Evolutionary conservation across 2,329 filamentous ascomycete genomes (phyloP), one percentile per base, ranked within the genome.

Genomic region (Akanthomyces muscarius): DNA sequence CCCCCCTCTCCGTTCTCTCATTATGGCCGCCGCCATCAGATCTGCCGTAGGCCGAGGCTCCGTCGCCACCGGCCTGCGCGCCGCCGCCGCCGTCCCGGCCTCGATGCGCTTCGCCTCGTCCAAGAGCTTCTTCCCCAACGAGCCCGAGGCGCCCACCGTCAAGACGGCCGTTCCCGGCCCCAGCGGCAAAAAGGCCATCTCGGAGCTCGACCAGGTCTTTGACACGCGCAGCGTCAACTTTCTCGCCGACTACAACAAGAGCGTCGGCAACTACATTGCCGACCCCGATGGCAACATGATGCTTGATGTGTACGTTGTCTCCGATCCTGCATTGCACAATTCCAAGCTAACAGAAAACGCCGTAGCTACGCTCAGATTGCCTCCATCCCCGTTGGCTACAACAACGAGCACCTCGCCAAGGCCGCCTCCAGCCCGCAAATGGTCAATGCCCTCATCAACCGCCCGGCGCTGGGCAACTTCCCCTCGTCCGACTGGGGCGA

Each of bases 361-460:
- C 25, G 28, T 68, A 89, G 88, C 64, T 94, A 94, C 73, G 90
- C 92, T 58, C 92, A 97, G 78, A 97, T 97, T 72, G 92, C 92
- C 66, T 96, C 91, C 48, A 97, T 97, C 70, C 90, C 92, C 4
- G 83, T 97, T 52, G 92, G 92, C 65, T 97, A 97, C 84, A 96
- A 94, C 83, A 97, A 97, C 80, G 88, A 91, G 7, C 78, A 83
- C 67, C 84, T 97, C 66, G 80, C 85, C 68, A 81, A 86, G 70
- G 87, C 88, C 41, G 90, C 91, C 30, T 83, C 84, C 65, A 89
- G 88, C 62, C 87, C 88, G 28, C 89, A 93, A 71, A 96, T 96
- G 91, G 80, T 86, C 71, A 87, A 82, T 64, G 86, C 90, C 63
- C 79, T 97, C 70, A 90, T 96, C 81, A 96, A 97, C 82, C 86